A percentile compares a stretch with the other conserved stretches of the same genome.
Evolutionary conservation across 2,329 filamentous ascomycete species (phyloP).

Genomic region (Scleromitrula shiraiana): DNA sequence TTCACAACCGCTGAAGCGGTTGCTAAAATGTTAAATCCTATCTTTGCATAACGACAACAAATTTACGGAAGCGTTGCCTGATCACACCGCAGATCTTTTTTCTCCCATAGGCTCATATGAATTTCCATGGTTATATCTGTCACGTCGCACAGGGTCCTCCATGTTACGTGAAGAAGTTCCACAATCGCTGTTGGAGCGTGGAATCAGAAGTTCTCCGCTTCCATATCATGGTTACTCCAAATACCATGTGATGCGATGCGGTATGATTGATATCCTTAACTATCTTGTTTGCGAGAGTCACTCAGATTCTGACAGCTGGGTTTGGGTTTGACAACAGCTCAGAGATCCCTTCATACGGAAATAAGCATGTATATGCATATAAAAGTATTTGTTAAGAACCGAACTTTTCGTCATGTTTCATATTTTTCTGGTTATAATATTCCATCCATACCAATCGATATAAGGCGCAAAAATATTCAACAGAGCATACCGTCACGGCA

Average conservation of each 20-base stretch:
- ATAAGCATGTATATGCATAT: neutral
- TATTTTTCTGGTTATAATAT: neutral
- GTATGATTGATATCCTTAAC: no score
- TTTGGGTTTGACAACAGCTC: neutral
- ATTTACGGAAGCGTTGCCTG: neutral
- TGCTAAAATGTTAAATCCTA: slow-evolving; percentile 13
- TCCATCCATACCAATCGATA: no score
- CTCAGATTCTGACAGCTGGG: neutral
- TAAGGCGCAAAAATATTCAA: neutral
- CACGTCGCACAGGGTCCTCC: neutral
- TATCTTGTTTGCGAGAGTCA: no score
- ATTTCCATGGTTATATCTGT: neutral
- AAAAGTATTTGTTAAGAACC: no score
- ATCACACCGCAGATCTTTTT: neutral
- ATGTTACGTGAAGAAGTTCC: neutral
- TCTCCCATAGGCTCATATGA: neutral
- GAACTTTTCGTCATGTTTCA: neutral
- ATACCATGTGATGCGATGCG: neutral
- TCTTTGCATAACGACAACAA: slow-evolving; percentile 1
- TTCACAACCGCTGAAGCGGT: slow-evolving; percentile 18
- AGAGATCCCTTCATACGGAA: neutral
- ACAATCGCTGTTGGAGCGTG: neutral
- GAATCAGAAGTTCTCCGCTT: neutral
- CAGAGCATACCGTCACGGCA: neutral
- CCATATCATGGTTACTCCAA: neutral